phyloP scores from a whole-genome alignment of 305 asterid species.

The Rubia tinctorum region DNA sequence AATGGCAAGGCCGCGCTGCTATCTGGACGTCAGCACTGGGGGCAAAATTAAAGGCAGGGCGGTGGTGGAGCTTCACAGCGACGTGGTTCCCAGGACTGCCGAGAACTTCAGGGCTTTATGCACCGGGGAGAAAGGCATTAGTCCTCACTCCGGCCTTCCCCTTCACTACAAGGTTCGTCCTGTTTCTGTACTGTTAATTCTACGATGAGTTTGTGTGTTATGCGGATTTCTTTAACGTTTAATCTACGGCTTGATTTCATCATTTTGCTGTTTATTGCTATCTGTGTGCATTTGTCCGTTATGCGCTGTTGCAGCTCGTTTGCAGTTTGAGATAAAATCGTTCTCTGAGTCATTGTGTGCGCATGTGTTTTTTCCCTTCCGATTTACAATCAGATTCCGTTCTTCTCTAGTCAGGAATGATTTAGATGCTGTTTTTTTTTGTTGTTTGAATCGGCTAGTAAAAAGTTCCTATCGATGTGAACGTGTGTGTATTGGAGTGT shows the following conservation, averaged over 20 bases:
- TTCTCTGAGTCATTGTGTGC: too few relatives aligned
- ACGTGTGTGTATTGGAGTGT: too few relatives aligned
- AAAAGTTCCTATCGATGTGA: too few relatives aligned
- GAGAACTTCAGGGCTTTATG: constrained; percentile 85
- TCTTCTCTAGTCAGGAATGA: too few relatives aligned
- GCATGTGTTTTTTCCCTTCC: too few relatives aligned
- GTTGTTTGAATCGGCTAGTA: too few relatives aligned
- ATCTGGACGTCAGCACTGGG: constrained; percentile 71
- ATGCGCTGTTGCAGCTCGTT: too few relatives aligned
- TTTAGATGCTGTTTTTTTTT: too few relatives aligned
- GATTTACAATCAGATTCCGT: too few relatives aligned
- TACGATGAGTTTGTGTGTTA: neutral
- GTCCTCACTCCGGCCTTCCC: constrained; percentile 49
- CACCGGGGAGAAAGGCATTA: constrained; percentile 69
- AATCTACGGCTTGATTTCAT: neutral
- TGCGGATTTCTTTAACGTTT: constrained; percentile 8
- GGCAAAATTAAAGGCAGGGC: constrained; percentile 89
- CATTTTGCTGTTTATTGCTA: neutral
- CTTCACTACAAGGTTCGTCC: constrained; percentile 61
- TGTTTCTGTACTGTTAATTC: neutral
- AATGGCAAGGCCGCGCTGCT: constrained; percentile 57
- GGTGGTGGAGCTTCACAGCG: constrained; percentile 67
- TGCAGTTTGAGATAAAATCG: too few relatives aligned
- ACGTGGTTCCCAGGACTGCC: constrained; percentile 78
- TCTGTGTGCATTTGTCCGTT: neutral